Evolutionary conservation across 345 rosid genomes (phyloP).

Genomic region (Zanthoxylum bungeanum): DNA sequence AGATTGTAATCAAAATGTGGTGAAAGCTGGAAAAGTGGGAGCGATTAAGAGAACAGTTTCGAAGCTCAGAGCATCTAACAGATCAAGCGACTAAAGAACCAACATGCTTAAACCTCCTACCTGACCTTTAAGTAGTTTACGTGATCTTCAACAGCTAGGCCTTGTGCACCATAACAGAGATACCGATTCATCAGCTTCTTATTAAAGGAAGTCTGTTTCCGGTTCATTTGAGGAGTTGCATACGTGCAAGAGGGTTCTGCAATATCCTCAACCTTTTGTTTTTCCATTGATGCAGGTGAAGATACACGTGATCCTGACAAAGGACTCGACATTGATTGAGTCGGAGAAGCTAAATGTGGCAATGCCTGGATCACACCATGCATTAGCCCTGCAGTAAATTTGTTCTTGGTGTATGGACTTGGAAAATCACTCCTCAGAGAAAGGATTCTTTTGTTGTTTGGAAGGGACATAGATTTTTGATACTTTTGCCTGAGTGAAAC

Average conservation of each 20-base stretch:
- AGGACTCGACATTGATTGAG: conserved; percentile 42
- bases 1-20: not conserved
- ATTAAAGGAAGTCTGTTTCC: conserved; percentile 39
- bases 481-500: conserved; percentile 71
- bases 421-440: conserved; percentile 57
- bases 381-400: conserved; percentile 54
- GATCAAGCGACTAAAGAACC: conserved; percentile 43
- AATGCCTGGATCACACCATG: conserved; percentile 70
- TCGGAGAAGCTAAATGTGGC: conserved; percentile 33
- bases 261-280: conserved; percentile 19
- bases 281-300: conserved; percentile 35
- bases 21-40: not conserved
- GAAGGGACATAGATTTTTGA: conserved; percentile 38
- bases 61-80: not conserved
- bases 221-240: conserved; percentile 15
- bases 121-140: conserved; percentile 17
- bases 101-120: conserved; percentile 37
- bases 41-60: not conserved
- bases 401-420: conserved; percentile 66
- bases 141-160: conserved; percentile 47
- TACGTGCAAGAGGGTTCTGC: conserved; percentile 8
- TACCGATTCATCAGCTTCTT: conserved; percentile 61
- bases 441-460: conserved; percentile 38
- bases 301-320: conserved; percentile 33
- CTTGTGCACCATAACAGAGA: conserved; percentile 66